Base-by-base conservation (phyloP, 2,329 filamentous ascomycete species). In the Paecilomyces fulvus region DNA sequence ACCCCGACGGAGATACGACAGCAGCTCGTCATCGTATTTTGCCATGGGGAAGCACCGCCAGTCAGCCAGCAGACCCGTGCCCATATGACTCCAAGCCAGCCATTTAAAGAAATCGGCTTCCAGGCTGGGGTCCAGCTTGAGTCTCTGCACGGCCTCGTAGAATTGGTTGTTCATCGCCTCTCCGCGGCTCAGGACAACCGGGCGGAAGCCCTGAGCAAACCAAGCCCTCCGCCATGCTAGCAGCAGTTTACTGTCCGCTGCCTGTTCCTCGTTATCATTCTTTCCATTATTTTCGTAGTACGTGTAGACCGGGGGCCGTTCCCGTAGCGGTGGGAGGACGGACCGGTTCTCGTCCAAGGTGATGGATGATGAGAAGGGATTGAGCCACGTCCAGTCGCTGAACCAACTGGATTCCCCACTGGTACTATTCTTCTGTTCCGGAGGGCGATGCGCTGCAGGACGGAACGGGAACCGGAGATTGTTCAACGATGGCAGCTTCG, bases 51-150 rank as follows among this genome's bases (percentile, higher is more conserved):
- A 80, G 25, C 90, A 80, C n/a, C 88, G 80, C 73, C 87, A 87
- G 68, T 92, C 86, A 14, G 87, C 81, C 51, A 97, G 79, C 33
- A 97, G 75, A 1, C 94, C 94, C 17, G 86, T 87, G 11, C 87
- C 87, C 89, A 96, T 94, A 58, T 87, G 86, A 55, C 90, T 90
- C 92, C 92, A 99, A 0, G 92, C 92, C 59, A 96, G 75, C 91
- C 91, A 96, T 61, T 88, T 81, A 78, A 89, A 85, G 30, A 96
- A 67, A 60, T 95, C 89, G 12, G 75, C 76, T 69, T 87, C 85
- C 58, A 94, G 72, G 1, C 75, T 77, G 0, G 79, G 68, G n/a
- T 85, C 79, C 30, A 91, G 75, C 56, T 83, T 72, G 50, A 68
- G 55, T 21, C 72, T 69, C 70, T 91, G 86, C 54, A 95, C 75